These are phyloP conservation scores for Neurospora hispaniola DNA, from an alignment of 495 filamentous ascomycete genomes.

Conservation along the genomic window DNA sequence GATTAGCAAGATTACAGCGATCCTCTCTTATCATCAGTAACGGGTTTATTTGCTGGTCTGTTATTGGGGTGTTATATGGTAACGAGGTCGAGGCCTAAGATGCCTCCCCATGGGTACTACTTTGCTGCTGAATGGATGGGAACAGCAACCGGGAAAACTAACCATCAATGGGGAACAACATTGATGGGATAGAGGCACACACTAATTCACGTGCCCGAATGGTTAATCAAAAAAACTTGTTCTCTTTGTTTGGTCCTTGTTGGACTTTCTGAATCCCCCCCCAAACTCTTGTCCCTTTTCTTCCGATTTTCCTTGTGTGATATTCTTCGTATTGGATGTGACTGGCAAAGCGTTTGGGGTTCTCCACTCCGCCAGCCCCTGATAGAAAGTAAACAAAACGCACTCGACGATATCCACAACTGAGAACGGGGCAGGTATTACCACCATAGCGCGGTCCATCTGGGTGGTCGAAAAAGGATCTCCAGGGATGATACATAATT, in stretches of 20 bases:
- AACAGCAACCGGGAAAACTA: neutral
- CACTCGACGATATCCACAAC: neutral
- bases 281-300: neutral
- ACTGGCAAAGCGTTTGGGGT: neutral
- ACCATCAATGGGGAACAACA: neutral
- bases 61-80: neutral
- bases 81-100: neutral
- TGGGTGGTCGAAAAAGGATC: too few species aligned
- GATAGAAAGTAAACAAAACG: neutral
- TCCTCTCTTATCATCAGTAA: neutral
- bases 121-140: neutral
- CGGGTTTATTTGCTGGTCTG: neutral
- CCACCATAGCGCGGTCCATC: too few species aligned
- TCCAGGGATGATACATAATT: too few species aligned
- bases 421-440: neutral
- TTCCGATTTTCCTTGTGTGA: neutral
- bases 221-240: neutral
- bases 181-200: neutral
- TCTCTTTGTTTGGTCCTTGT: neutral
- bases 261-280: neutral
- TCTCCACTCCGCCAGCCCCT: neutral
- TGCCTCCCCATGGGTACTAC: neutral
- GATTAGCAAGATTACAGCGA: neutral
- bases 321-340: neutral
- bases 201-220: neutral